Evolutionary conservation across 768 basidiomycete genomes (phyloP), one percentile per base, ranked within the genome.

Genomic region (Mycena olivaceomarginata): DNA sequence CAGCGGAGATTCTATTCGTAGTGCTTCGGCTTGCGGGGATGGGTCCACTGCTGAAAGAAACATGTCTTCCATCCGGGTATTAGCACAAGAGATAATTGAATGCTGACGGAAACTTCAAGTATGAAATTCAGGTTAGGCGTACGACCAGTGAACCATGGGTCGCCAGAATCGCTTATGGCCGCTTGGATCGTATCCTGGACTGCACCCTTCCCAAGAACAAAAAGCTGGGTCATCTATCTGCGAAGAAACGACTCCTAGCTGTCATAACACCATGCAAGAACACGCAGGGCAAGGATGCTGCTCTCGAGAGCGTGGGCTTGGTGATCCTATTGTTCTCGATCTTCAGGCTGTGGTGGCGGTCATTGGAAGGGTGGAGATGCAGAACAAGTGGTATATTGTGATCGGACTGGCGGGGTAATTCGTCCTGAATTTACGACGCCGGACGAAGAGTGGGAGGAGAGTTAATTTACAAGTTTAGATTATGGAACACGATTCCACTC

Each of bases 31-130:
- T 31, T 70, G 57, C n/a, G 69, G 69, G 10, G 57, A 48, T 46
- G 57, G 69, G 4, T 70, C 69, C 3, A 48, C 10, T 20, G 37
- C 72, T 2, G 72, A 65, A 16, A 18, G 71, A n/a, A 60, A 74
- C 12, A 74, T 74, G 72, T 74, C 65, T 0, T 74, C 67, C 18
- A 60, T 74, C 22, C 25, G 72, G 1, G 72, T 74, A n/a, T 31
- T n/a, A 39, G 12, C 8, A 39, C 18, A 5, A 4, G n/a, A n/a
- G n/a, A n/a, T n/a, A 9, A 22, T 13, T 7, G 13, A 46, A 0
- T n/a, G n/a, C 53, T 53, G 45, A 45, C 9, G 9, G 5, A 2
- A 18, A 67, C 18, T n/a, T 67, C 48, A 18, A 67, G 53, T 53
- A 53, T 53, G 53, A 53, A 53, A 22, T n/a, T 22, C 20, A 53